Base-by-base conservation (phyloP, 352 stramenopile species). In the Phytophthora pluvialis region DNA sequence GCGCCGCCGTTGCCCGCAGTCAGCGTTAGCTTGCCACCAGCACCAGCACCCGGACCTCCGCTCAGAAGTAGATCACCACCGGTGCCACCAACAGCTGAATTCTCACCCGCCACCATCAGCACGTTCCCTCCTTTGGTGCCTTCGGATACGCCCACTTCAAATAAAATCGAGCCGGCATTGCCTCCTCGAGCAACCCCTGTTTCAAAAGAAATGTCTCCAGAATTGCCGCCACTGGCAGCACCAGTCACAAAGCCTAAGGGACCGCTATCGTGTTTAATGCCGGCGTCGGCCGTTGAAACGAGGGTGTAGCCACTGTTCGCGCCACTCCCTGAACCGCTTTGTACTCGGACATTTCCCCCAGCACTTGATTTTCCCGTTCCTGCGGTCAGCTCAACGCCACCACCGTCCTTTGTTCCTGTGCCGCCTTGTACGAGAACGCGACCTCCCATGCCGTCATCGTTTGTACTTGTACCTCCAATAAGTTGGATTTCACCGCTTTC, bases 371-470 rank as follows among this genome's bases (percentile, higher is more conserved):
- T 62, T 13, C 60, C 69, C 0, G 57, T 58, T 49, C 73, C 73
- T 38, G 60, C 73, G 26, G 73, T 65, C 13, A 80, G 25, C 32
- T 78, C 69, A 16, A 80, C 56, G 10, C 63, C 28, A 3, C 72
- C 72, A 15, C 72, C 72, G 2, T 55, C 43, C 3, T 51, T 26
- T 43, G 52, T 71, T 42, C 76, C 76, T 28, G 60, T 18, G 12
- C 76, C 76, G 33, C 70, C 76, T n/a, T 68, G 44, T 1, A 81
- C 13, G 2, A 67, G 21, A 31, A 81, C 49, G 28, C 55, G 28
- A 12, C 76, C 76, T 45, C 76, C 76, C 33, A 58, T 67, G 12
- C 73, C 64, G 15, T 44, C 60, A 26, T 66, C 59, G n/a, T 80
- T 62, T 7, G 38, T 67, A 44, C 60, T 77, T 10, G 45, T 43